Evolutionary conservation across 2,329 filamentous ascomycete genomes (phyloP).

Genomic region (Lecanosticta acicola): DNA sequence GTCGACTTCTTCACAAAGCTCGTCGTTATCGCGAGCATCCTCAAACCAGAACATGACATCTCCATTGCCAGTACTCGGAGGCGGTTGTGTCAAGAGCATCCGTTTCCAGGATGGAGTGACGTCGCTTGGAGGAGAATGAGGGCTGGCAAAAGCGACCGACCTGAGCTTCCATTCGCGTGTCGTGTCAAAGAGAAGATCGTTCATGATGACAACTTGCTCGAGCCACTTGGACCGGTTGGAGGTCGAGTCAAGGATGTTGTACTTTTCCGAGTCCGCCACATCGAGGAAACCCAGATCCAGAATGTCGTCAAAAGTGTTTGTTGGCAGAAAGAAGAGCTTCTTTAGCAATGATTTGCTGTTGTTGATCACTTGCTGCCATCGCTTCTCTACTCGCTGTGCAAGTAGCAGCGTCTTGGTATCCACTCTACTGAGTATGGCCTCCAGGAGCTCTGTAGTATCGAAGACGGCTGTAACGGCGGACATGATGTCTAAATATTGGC

Average conservation of each 20-base stretch:
- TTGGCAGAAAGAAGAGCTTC: slow-evolving; percentile 19
- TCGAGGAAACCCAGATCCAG: slow-evolving; percentile 12
- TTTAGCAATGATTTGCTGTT: slow-evolving; percentile 15
- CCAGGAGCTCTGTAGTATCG: slow-evolving; percentile 15
- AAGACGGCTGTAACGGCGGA: slow-evolving; percentile 5
- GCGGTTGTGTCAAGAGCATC: slow-evolving; percentile 17
- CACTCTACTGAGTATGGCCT: slow-evolving; percentile 15
- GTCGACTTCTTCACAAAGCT: slow-evolving; percentile 14
- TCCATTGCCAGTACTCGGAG: slow-evolving; percentile 12
- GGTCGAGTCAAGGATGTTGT: slow-evolving; percentile 16
- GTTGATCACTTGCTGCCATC: slow-evolving; percentile 14
- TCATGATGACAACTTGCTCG: slow-evolving; percentile 15
- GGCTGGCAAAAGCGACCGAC: slow-evolving; percentile 11
- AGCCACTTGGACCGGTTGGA: slow-evolving; percentile 15
- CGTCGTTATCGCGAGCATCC: slow-evolving; percentile 14
- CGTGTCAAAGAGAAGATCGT: slow-evolving; percentile 18
- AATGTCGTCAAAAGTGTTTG: slow-evolving; percentile 15
- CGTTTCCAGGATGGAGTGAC: slow-evolving; percentile 18
- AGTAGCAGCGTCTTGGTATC: slow-evolving; percentile 19
- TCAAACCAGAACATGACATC: slow-evolving; percentile 21
- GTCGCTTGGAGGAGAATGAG: neutral
- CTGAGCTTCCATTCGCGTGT: slow-evolving; percentile 14
- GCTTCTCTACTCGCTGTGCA: slow-evolving; percentile 14
- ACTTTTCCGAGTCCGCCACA: slow-evolving; percentile 7
- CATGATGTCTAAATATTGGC: too few relatives aligned